phyloP scores from a whole-genome alignment of 495 filamentous ascomycete genomes.

The Lasiosphaeria hispida region DNA sequence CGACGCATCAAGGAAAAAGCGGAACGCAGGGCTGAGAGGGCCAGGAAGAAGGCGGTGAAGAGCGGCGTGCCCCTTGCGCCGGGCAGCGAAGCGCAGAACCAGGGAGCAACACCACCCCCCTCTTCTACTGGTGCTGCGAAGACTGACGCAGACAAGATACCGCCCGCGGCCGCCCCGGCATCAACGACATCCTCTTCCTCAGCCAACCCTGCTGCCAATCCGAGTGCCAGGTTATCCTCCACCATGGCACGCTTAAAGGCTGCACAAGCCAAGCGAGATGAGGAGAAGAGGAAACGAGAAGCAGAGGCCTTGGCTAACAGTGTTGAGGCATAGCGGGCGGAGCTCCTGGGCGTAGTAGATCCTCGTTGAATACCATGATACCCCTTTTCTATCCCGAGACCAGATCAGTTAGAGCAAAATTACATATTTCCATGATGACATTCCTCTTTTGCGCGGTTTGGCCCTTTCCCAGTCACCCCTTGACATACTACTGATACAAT shows the following conservation, averaged over 20 bases:
- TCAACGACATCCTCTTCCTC: not conserved
- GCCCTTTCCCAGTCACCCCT: no score
- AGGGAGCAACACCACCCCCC: constrained; percentile 12
- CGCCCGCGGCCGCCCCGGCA: not conserved
- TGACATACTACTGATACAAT: no score
- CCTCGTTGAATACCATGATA: no score
- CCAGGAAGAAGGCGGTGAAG: constrained; percentile 26
- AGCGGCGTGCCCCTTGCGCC: constrained; percentile 4
- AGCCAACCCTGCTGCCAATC: constrained; percentile 6
- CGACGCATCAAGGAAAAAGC: constrained; percentile 28
- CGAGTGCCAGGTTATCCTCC: constrained; percentile 30
- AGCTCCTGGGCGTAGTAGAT: no score
- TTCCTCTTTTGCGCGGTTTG: no score
- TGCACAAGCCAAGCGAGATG: constrained; percentile 39
- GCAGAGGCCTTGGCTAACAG: constrained; percentile 27
- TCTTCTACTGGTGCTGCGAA: constrained; percentile 20
- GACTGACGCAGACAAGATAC: constrained; percentile 32
- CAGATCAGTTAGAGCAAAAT: no score
- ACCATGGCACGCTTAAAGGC: constrained; percentile 41
- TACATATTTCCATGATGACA: no score
- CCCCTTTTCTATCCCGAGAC: no score
- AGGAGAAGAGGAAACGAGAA: constrained; percentile 22
- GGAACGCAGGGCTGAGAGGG: constrained; percentile 36
- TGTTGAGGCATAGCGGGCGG: not conserved
- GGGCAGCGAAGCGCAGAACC: not conserved